Evolutionary conservation across 352 stramenopile species (phyloP).

Genomic region (Phytophthora lateralis): DNA sequence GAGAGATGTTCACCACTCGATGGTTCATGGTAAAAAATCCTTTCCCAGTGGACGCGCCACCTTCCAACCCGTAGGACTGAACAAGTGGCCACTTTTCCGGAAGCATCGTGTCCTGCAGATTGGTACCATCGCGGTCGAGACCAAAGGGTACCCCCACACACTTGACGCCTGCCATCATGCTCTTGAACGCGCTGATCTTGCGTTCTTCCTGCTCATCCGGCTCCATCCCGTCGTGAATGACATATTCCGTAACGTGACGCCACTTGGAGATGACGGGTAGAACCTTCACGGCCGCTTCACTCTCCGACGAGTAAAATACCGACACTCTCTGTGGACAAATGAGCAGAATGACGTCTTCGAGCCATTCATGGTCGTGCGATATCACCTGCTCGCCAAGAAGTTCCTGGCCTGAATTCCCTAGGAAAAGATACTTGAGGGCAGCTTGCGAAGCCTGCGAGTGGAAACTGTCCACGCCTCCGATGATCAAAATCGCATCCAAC

Average conservation of each 20-base stretch:
- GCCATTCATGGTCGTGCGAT: slow-evolving; percentile 58
- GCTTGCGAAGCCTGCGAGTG: slow-evolving; percentile 67
- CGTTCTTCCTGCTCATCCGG: slow-evolving; percentile 66
- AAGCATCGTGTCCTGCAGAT: slow-evolving; percentile 59
- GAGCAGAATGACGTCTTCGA: slow-evolving; percentile 77
- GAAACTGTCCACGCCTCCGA: slow-evolving; percentile 75
- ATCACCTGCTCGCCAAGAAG: slow-evolving; percentile 79
- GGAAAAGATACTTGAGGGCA: slow-evolving; percentile 78
- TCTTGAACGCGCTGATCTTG: slow-evolving; percentile 72
- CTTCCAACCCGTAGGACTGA: slow-evolving; percentile 70
- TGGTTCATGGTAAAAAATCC: slow-evolving; percentile 87
- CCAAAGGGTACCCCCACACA: slow-evolving; percentile 69
- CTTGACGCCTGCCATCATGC: slow-evolving; percentile 55
- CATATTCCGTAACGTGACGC: slow-evolving; percentile 68
- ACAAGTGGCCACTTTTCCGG: slow-evolving; percentile 79
- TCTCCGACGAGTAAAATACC: slow-evolving; percentile 76
- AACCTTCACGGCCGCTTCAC: slow-evolving; percentile 64
- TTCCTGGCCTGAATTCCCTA: slow-evolving; percentile 72
- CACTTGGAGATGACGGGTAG: slow-evolving; percentile 71
- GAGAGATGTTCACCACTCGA: slow-evolving; percentile 59
- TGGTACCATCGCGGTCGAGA: slow-evolving; percentile 27
- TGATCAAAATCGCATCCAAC: slow-evolving; percentile 63
- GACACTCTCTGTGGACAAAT: slow-evolving; percentile 42
- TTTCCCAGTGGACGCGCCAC: slow-evolving; percentile 30
- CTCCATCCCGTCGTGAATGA: slow-evolving; percentile 70